These are phyloP conservation scores for Schwanniomyces sp. DNA, from an alignment of 805 yeast genomes.

Conservation along the genomic window DNA sequence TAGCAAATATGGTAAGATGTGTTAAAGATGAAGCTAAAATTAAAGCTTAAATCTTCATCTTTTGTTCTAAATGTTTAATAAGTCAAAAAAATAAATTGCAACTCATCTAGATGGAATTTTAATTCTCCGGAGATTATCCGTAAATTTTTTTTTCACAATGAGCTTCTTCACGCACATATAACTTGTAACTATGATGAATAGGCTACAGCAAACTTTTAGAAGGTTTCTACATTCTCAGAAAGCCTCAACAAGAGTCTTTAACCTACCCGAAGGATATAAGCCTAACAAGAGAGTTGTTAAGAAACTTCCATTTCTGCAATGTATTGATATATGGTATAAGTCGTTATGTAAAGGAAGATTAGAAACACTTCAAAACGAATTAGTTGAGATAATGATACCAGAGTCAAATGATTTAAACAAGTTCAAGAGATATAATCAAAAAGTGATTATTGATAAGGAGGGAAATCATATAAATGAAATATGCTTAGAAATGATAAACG, in stretches of 20 bases:
- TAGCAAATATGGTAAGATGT: no score
- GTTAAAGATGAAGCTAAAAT: no score
- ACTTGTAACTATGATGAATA: not conserved
- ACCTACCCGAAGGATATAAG: constrained; percentile 14
- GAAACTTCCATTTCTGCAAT: constrained; percentile 13
- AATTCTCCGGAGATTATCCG: not conserved
- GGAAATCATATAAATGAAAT: constrained; percentile 35
- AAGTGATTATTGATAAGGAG: constrained; percentile 20
- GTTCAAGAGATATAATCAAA: constrained; percentile 15
- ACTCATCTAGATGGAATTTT: not conserved
- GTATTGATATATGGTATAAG: constrained; percentile 20
- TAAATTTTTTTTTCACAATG: not conserved
- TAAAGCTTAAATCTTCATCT: no score
- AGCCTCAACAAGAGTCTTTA: constrained; percentile 1
- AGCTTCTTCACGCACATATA: not conserved
- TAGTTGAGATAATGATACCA: constrained; percentile 36
- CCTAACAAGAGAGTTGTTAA: constrained; percentile 10
- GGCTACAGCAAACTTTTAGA: not conserved
- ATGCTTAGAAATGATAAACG: constrained; percentile 27
- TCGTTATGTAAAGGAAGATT: constrained; percentile 25
- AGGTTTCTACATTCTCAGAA: not conserved
- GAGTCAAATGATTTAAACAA: constrained; percentile 18
- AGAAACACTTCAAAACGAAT: constrained; percentile 29
- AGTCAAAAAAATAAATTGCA: not conserved
- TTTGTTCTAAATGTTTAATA: no score